Percentiles rank a stretch among this genome's conserved stretches.
Evolutionary conservation across 768 basidiomycete species (phyloP).

Genomic region (Boletus rubropictus): DNA sequence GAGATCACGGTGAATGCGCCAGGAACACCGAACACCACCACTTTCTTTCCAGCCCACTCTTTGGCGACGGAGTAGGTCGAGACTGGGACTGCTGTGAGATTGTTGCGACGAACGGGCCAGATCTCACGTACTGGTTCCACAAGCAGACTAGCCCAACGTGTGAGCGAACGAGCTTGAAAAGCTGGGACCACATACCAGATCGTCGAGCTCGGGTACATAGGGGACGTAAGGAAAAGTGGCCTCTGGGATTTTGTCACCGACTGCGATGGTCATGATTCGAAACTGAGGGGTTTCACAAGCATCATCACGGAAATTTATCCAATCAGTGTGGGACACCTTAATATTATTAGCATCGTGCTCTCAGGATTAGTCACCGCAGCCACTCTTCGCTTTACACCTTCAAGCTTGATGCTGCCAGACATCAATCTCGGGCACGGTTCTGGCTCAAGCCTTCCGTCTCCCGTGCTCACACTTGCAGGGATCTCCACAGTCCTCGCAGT

Average conservation of each 20-base stretch:
- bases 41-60: slow-evolving; percentile 77
- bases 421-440: slow-evolving; percentile 36
- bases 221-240: slow-evolving; percentile 50
- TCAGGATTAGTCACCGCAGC: neutral
- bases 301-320: no score
- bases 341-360: no score
- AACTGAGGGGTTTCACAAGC: neutral
- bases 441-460: slow-evolving; percentile 53
- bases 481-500: slow-evolving; percentile 66
- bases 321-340: no score
- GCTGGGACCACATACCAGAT: slow-evolving; percentile 39
- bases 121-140: slow-evolving; percentile 56
- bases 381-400: neutral
- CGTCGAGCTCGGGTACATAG: slow-evolving; percentile 56
- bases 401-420: slow-evolving; percentile 13
- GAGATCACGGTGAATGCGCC: slow-evolving; percentile 67
- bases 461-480: slow-evolving; percentile 59
- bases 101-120: neutral
- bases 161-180: slow-evolving; percentile 7
- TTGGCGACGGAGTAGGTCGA: slow-evolving; percentile 45
- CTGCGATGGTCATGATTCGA: slow-evolving; percentile 34
- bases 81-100: slow-evolving; percentile 33
- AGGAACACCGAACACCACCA: slow-evolving; percentile 72
- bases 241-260: slow-evolving; percentile 47
- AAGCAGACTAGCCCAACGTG: slow-evolving; percentile 41